These are phyloP conservation scores for Gracilaria caudata DNA, from an alignment of 23 red algal species.

Conservation along the genomic window DNA sequence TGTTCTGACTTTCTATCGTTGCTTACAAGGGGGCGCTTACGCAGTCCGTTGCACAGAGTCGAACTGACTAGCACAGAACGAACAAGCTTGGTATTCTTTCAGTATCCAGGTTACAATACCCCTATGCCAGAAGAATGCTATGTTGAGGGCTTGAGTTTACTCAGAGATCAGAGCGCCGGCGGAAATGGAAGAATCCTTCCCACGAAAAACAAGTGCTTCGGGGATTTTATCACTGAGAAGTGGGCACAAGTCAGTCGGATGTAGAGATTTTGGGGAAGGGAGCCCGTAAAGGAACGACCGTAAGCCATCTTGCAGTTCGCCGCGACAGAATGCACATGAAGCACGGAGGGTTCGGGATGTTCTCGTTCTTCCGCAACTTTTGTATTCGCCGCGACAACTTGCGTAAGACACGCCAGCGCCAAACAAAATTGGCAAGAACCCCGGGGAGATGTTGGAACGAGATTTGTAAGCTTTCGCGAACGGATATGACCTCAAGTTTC, in stretches of 20 bases:
- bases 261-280: conserved; percentile 3
- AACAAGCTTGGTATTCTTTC: conserved; percentile 54
- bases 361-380: conserved; percentile 17
- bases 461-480: conserved; percentile 22
- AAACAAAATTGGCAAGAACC: conserved; percentile 3
- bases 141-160: background rate
- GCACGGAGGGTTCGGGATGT: conserved; percentile 11
- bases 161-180: conserved; percentile 38
- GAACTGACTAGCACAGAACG: conserved; percentile 33
- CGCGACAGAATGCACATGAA: conserved; percentile 26
- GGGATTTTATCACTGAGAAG: conserved; percentile 50
- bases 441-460: conserved; percentile 3
- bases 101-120: conserved; percentile 51
- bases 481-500: conserved; percentile 2
- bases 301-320: conserved; percentile 22
- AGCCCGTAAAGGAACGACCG: conserved; percentile 32
- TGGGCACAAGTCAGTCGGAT: conserved; percentile 50
- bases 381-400: conserved; percentile 15
- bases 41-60: conserved; percentile 39
- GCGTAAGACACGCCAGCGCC: conserved; percentile 41
- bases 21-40: conserved; percentile 24
- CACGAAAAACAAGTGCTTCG: conserved; percentile 26
- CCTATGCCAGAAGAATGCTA: background rate
- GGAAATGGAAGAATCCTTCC: background rate
- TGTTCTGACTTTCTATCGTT: conserved; percentile 60